A percentile compares a stretch with the other conserved stretches of the same genome.
These are phyloP conservation scores for Volvox africanus DNA, from an alignment of 139 green algal species.

Conservation along the genomic window DNA sequence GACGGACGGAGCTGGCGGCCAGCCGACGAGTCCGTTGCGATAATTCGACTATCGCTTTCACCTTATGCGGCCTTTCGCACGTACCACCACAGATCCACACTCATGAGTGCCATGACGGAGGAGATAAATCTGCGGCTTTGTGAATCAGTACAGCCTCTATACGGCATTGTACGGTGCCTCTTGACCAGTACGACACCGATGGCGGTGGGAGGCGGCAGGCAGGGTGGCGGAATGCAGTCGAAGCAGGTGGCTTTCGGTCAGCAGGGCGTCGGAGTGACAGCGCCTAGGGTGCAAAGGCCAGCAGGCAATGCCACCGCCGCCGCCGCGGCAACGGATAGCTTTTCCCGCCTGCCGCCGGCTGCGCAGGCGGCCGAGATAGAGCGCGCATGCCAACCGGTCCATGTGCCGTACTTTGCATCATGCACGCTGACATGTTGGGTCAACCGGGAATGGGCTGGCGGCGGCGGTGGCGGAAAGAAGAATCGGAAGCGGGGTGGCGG, in stretches of 20 bases:
- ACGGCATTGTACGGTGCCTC: slow-evolving; percentile 51
- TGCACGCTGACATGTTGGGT: slow-evolving; percentile 57
- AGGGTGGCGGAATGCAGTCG: neutral
- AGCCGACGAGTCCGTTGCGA: too few species aligned
- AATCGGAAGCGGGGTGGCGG: slow-evolving; percentile 24
- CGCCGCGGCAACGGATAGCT: neutral
- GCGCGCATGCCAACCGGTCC: neutral
- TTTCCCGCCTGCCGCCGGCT: neutral
- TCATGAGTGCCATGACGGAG: slow-evolving; percentile 60
- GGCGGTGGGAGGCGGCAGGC: neutral
- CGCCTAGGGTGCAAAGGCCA: neutral
- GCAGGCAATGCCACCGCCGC: neutral
- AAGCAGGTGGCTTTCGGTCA: neutral
- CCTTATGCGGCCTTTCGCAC: too few species aligned
- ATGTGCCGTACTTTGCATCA: slow-evolving; percentile 57
- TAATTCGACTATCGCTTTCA: too few species aligned
- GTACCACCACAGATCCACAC: neutral
- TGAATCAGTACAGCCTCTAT: slow-evolving; percentile 24
- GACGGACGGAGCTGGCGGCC: too few species aligned
- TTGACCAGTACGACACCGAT: neutral
- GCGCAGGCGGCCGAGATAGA: slow-evolving; percentile 49
- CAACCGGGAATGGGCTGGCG: neutral
- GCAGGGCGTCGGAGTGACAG: neutral
- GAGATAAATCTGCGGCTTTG: slow-evolving; percentile 71
- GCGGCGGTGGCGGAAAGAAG: slow-evolving; percentile 33